Conservation (phyloP, 2,329 filamentous ascomycete species). For the Diplodia intermedia region DNA sequence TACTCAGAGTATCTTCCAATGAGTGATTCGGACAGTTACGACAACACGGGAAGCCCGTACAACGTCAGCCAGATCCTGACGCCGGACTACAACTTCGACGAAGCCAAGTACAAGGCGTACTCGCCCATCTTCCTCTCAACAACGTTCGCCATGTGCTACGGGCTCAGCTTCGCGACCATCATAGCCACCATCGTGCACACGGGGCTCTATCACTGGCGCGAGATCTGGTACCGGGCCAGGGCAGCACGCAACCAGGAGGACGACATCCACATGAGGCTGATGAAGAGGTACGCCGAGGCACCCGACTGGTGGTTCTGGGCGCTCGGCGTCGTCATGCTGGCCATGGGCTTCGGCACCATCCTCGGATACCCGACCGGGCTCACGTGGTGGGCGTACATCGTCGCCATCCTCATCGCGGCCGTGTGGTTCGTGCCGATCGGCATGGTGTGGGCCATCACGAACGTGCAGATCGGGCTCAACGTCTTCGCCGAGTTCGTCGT, state of each 20-base stretch:
- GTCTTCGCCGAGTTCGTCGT: constrained; percentile 62
- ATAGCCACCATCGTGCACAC: constrained; percentile 49
- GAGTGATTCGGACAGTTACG: constrained; percentile 56
- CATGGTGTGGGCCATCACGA: constrained; percentile 34
- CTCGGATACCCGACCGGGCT: constrained; percentile 69
- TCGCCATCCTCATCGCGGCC: constrained; percentile 69
- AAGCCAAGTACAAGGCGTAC: constrained; percentile 50
- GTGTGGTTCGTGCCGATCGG: constrained; percentile 42
- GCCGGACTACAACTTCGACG: constrained; percentile 43
- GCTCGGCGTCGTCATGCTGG: constrained; percentile 59
- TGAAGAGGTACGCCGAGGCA: constrained; percentile 62
- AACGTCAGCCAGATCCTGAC: constrained; percentile 59
- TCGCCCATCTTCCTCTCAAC: constrained; percentile 48
- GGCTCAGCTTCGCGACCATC: constrained; percentile 46
- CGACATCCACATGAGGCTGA: constrained; percentile 60
- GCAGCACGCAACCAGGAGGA: constrained; percentile 66
- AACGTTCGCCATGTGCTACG: constrained; percentile 48
- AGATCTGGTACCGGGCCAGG: constrained; percentile 45
- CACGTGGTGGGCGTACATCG: constrained; percentile 74
- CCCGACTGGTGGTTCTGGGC: constrained; percentile 65
- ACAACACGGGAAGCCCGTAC: constrained; percentile 71
- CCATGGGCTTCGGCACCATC: constrained; percentile 55
- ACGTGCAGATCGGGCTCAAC: constrained; percentile 52
- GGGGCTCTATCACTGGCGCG: constrained; percentile 56
- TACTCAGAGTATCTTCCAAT: constrained; percentile 60